Evolutionary conservation across 192 early-diverging fungal species (phyloP), one percentile per base, ranked within the genome.

Genomic region (Oehlia diaphana): DNA sequence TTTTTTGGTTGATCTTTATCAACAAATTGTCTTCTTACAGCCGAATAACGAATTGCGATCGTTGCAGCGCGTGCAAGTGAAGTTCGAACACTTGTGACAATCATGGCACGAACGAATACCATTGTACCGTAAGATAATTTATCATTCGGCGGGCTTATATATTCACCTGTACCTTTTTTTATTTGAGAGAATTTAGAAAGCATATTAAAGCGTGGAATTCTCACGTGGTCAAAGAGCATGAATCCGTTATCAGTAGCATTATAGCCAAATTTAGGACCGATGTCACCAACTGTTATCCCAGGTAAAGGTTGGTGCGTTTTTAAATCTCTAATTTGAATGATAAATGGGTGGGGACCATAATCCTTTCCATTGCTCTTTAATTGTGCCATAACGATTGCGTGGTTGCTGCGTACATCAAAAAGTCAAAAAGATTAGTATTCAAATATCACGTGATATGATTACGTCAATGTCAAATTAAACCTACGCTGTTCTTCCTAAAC

Each of bases 221-320:
- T 93, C 79, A 92, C 91, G 72, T 91, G 91, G 75, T 95, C 91
- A 78, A 96, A 94, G 83, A 93, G 84, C 76, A 96, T 86, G 83
- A 92, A 94, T 65, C 95, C 95, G 79, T 95, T 96, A 86, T 96
- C 95, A 53, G 94, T 91, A 7, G 89, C 81, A 81, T 95, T 94
- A 88, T 91, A 94, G 14, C 95, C 95, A 77, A 94, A 93, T 89
- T 96, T 96, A 63, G 94, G 93, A 14, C 95, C 95, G 81, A 96
- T 89, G 75, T 96, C 94, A 65, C 94, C 94, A n/a, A 95, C 91
- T 53, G 90, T 93, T 73, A 96, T 89, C 72, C 95, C 94, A 4
- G 87, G 81, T 73, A 96, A 81, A 72, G 92, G 90, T 76, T 82
- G 85, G 83, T 96, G 95, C 73, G 91, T 88, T 76, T 90, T 86